Evolutionary conservation across 2,329 filamentous ascomycete genomes (phyloP).

Genomic region (Helotiales sp.): DNA sequence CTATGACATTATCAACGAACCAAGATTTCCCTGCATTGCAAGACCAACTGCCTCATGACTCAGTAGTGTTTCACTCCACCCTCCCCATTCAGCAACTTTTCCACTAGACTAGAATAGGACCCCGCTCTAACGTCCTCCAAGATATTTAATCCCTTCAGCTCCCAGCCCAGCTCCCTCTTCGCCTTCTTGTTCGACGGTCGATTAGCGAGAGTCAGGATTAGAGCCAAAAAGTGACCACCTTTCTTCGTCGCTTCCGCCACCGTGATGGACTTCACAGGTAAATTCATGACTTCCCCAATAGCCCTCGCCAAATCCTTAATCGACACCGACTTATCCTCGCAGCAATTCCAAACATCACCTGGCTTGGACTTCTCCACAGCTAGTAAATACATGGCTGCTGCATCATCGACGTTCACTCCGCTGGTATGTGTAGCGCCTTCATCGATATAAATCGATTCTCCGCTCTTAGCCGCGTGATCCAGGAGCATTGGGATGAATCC

Average conservation of each 20-base stretch:
- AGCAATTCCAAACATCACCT: constrained; percentile 47
- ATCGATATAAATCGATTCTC: constrained; percentile 42
- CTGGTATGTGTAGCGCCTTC: constrained; percentile 41
- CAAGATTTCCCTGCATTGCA: not conserved
- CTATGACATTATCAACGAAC: not conserved
- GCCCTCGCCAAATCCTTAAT: constrained; percentile 41
- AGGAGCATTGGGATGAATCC: constrained; percentile 44
- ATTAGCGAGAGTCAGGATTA: constrained; percentile 2
- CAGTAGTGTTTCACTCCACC: not conserved
- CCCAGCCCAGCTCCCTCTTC: constrained; percentile 21
- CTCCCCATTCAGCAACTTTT: constrained; percentile 1
- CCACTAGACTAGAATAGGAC: constrained; percentile 16
- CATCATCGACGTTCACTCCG: constrained; percentile 51
- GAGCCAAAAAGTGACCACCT: constrained; percentile 17
- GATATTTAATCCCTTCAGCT: constrained; percentile 10
- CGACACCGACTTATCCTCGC: constrained; percentile 42
- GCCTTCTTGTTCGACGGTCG: constrained; percentile 14
- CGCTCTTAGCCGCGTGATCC: constrained; percentile 39
- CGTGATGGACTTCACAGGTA: constrained; percentile 12
- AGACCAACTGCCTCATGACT: not conserved
- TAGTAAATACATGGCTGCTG: constrained; percentile 48
- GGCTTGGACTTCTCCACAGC: constrained; percentile 44
- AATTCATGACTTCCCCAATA: constrained; percentile 38
- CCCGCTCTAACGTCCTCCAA: constrained; percentile 20
- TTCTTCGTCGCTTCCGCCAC: constrained; percentile 15